These are phyloP conservation scores for Xylaria sp. DNA, from an alignment of 2,329 filamentous ascomycete genomes.

Conservation along the genomic window DNA sequence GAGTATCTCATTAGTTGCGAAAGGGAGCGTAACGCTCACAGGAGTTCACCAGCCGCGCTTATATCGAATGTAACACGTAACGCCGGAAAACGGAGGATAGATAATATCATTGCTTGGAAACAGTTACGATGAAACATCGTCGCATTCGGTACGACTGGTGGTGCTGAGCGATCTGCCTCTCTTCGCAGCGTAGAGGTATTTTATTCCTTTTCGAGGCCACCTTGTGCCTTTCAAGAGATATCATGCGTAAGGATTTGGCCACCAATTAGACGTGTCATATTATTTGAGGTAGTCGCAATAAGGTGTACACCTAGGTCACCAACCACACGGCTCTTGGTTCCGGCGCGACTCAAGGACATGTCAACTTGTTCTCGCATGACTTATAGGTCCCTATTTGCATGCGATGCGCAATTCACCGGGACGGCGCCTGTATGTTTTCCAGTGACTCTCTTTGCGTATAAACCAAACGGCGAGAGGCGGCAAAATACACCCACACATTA, in stretches of 20 bases:
- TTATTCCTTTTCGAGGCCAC: background rate
- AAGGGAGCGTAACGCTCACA: background rate
- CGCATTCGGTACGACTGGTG: background rate
- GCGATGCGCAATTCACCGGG: conserved; percentile 40
- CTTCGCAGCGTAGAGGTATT: too few species aligned
- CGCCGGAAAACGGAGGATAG: background rate
- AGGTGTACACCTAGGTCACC: conserved; percentile 23
- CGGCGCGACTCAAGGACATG: conserved; percentile 19
- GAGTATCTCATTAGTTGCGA: background rate
- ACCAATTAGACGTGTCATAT: conserved; percentile 3
- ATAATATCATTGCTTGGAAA: background rate
- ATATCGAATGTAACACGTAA: background rate
- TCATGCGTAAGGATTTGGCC: background rate
- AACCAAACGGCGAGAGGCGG: conserved; percentile 42
- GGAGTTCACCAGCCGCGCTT: background rate
- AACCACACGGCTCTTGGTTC: conserved; percentile 14
- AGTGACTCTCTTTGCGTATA: conserved; percentile 41
- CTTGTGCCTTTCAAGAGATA: background rate
- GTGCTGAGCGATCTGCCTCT: background rate
- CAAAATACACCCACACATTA: conserved; percentile 47
- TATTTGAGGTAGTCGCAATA: conserved; percentile 27
- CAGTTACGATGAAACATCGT: background rate
- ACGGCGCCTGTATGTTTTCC: conserved; percentile 39
- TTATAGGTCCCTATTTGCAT: conserved; percentile 43
- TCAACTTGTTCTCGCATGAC: conserved; percentile 39